Base-by-base conservation (phyloP, 768 basidiomycete genomes). In the Russula compacta region DNA sequence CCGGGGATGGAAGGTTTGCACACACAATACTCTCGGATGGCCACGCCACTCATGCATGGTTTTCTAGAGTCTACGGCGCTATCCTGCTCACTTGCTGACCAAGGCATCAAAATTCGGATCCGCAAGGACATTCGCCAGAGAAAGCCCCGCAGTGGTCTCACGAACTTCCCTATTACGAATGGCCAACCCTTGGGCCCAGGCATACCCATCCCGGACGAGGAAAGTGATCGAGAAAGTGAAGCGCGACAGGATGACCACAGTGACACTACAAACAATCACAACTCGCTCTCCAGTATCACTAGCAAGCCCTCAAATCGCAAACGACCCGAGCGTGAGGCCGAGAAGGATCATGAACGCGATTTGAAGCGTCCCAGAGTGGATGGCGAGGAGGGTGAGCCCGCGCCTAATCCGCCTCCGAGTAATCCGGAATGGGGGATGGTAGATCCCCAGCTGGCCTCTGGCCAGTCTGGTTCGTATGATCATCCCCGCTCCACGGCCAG, bases 51-150 rank as follows among this genome's bases (percentile, higher is more conserved):
- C 35, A 58, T 47, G 40, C 49, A 21, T 56, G 38, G 43, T 17
- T 43, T 52, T 48, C 40, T 71, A 93, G 93, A 93, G 73, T 93
- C 91, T 4, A 94, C 93, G 0, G 84, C 86, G 3, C 79, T 95
- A 0, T 95, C 93, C 2, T 90, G 86, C 66, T 89, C 90, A 0
- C 81, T 95, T 57, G 92, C 92, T n/a, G 92, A 95, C 69, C 93
- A 95, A 73, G 93, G 93, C 24, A 92, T 95, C 74, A 95, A 95
- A 74, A 94, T 95, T 56, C 85, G 92, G 35, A 95, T 95, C 56
- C 83, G 93, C 39, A 95, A 94, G 72, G 92, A 95, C 61, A 91
- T 93, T 39, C 84, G 91, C 1, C 85, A 89, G 29, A 82, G 91
- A 64, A 92, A 91, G 70, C 77, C 85, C 11, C 82, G 65, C 36